Evolutionary conservation across 1,139 yeast genomes (phyloP), one percentile per base, ranked within the genome.

Genomic region (Saccharomyces hybrid): DNA sequence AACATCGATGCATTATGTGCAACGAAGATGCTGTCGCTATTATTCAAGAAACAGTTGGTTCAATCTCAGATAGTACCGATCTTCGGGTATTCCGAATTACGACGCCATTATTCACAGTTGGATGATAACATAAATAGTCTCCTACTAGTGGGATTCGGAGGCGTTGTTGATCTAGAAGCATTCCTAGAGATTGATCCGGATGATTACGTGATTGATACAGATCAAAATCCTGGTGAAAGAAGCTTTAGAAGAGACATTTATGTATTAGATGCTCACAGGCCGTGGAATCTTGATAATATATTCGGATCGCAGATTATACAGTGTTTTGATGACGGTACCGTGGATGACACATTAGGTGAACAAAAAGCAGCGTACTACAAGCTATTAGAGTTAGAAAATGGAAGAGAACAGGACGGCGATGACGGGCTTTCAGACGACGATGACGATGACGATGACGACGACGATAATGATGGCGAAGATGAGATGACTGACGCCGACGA

Each of bases 1-100:
- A 89, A 87, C 70, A 85, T 93, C 48, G 99, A 95, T 74, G 90
- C 98, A 48, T 75, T 95, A 28, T 93, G 98, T 73, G 88, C 96
- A 0, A 83, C 96, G 47, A 86, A 83, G 67, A 86, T 90, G 68
- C 74, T 93, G 32, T 77, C 93, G 38, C 72, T 78, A 50, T 74
- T 89, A 54, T 76, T 93, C 58, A 85, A 88, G 69, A 84, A 86
- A 59, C 95, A 89, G 64, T 76, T 91, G 65, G 83, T 93, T 14
- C 96, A 91, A 59, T 88, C 86, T 67, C 96, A 93, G 69, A 75
- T 90, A 54, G 83, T 90, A 11, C 99, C 99, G 0, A 91, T 93
- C n/a, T 91, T 89, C 19, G 99, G 99, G 1, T 93, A 89, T 66
- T 73, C 84, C 9, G 97, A 91, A 63, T 74, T 95, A 61, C 81